Percentiles rank a stretch among this genome's conserved stretches.
These are phyloP conservation scores for Boletus speciosus DNA, from an alignment of 768 basidiomycete genomes.

Conservation along the genomic window DNA sequence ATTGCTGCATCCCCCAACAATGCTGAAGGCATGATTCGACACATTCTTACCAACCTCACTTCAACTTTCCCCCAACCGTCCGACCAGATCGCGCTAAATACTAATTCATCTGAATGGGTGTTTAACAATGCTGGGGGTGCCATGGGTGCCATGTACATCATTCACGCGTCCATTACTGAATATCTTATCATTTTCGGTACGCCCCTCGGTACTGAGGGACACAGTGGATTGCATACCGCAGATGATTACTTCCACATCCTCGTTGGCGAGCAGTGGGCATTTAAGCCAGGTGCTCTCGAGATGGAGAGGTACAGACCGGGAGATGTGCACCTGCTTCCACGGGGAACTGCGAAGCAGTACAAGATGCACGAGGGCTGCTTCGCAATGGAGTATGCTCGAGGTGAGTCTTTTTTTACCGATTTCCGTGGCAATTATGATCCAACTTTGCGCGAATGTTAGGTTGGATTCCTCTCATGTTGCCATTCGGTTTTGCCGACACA, in stretches of 20 bases:
- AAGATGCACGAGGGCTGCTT: conserved; percentile 97
- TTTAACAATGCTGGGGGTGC: conserved; percentile 98
- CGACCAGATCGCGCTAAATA: conserved; percentile 46
- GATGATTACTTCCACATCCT: conserved; percentile 99
- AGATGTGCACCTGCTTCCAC: conserved; percentile 75
- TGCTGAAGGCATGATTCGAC: conserved; percentile 68
- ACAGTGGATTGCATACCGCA: conserved; percentile 88
- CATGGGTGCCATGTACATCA: conserved; percentile 97
- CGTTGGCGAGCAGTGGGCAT: conserved; percentile 93
- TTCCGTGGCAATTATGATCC: neutral
- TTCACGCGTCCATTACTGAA: conserved; percentile 95
- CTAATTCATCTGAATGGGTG: conserved; percentile 79
- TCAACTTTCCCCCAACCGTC: conserved; percentile 62
- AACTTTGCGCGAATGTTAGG: conserved; percentile 44
- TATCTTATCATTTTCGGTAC: conserved; percentile 96
- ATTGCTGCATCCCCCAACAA: conserved; percentile 63
- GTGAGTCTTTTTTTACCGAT: conserved; percentile 40
- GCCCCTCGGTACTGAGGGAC: conserved; percentile 95
- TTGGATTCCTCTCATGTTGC: conserved; percentile 96
- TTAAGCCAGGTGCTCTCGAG: conserved; percentile 71
- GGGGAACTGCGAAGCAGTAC: conserved; percentile 92
- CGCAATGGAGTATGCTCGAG: conserved; percentile 91
- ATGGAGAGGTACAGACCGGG: conserved; percentile 87
- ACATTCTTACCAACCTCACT: conserved; percentile 81
- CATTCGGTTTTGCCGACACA: conserved; percentile 86